Evolutionary conservation across 139 green algal species (phyloP).

Genomic region (Chlorella sp.): DNA sequence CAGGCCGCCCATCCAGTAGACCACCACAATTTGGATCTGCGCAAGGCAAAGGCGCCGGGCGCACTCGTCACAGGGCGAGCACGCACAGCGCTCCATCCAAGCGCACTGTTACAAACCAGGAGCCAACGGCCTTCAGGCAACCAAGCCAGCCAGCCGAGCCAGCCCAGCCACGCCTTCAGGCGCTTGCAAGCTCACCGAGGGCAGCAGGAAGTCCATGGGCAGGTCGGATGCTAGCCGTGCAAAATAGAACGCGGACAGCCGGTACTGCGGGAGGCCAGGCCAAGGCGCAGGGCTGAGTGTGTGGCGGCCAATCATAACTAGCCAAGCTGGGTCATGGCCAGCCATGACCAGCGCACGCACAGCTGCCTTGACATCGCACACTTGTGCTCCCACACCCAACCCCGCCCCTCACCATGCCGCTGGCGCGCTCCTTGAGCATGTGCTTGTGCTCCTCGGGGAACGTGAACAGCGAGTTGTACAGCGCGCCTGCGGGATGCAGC

Average conservation of each 20-base stretch:
- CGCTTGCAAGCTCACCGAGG: background rate
- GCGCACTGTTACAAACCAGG: slow-evolving; percentile 63
- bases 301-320: background rate
- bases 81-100: too few relatives aligned
- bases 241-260: slow-evolving; percentile 84
- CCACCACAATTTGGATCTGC: background rate
- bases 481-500: background rate
- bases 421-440: slow-evolving; percentile 67
- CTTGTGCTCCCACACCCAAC: background rate
- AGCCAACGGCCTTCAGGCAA: slow-evolving; percentile 3
- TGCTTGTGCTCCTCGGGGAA: slow-evolving; percentile 62
- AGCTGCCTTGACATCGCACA: background rate
- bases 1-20: slow-evolving; percentile 43
- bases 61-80: too few relatives aligned
- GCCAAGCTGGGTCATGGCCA: background rate
- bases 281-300: background rate
- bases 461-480: slow-evolving; percentile 65
- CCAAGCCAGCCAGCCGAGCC: too few relatives aligned
- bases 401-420: slow-evolving; percentile 76
- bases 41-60: background rate
- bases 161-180: too few relatives aligned
- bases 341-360: background rate
- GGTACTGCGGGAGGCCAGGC: background rate
- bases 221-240: slow-evolving; percentile 71
- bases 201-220: slow-evolving; percentile 77